phyloP scores from a whole-genome alignment of 768 basidiomycete genomes.

The Albatrellus ellisii region DNA sequence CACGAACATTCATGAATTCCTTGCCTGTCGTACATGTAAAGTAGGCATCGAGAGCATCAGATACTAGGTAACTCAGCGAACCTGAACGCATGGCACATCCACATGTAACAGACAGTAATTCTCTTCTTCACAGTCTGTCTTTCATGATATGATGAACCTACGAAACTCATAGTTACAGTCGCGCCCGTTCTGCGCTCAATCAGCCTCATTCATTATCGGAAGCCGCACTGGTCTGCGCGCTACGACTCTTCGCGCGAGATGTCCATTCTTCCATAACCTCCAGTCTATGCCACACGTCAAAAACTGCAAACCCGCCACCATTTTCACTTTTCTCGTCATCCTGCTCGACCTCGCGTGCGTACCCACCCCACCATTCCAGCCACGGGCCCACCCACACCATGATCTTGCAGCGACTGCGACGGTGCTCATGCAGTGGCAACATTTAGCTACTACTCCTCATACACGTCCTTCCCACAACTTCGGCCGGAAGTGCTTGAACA shows the following conservation, averaged over 20 bases:
- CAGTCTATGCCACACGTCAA: background rate
- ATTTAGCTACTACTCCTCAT: background rate
- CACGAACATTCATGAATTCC: too few relatives aligned
- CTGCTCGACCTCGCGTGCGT: background rate
- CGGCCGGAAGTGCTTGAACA: constrained; percentile 6
- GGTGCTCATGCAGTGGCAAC: background rate
- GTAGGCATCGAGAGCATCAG: too few relatives aligned
- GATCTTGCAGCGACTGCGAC: too few relatives aligned
- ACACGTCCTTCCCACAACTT: background rate
- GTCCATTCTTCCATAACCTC: background rate
- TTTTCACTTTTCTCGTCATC: background rate
- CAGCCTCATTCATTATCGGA: too few relatives aligned
- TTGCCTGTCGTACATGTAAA: too few relatives aligned
- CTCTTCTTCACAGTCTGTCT: too few relatives aligned
- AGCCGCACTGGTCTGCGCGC: background rate
- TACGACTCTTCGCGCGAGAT: background rate
- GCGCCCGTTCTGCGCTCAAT: too few relatives aligned
- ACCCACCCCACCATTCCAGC: background rate
- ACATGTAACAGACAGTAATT: too few relatives aligned
- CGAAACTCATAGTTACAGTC: too few relatives aligned
- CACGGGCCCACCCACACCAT: background rate
- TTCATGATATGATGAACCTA: too few relatives aligned
- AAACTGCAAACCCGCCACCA: background rate
- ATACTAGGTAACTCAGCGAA: too few relatives aligned
- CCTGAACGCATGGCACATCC: too few relatives aligned